phyloP scores from a whole-genome alignment of 1,284 basidiomycete species.

The Chondrostereum purpureum region DNA sequence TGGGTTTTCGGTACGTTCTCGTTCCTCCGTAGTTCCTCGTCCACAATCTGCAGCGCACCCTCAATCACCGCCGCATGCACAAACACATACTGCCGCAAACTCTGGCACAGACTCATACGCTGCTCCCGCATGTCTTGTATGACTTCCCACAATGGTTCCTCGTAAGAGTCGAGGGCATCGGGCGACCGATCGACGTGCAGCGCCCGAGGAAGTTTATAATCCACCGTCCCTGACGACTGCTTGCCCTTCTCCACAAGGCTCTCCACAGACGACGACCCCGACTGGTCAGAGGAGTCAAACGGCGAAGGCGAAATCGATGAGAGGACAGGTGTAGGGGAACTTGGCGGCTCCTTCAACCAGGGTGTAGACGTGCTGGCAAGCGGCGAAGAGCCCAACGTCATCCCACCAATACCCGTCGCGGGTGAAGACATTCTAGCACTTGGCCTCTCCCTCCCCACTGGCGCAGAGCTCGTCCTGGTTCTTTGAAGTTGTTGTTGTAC shows the following conservation, averaged over 20 bases:
- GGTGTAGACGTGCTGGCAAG: constrained; percentile 2
- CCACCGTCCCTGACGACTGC: constrained; percentile 22
- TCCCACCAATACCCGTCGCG: not conserved
- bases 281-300: not conserved
- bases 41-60: constrained; percentile 70
- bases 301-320: not conserved
- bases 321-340: not conserved
- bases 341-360: not conserved
- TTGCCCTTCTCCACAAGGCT: constrained; percentile 1
- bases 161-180: constrained; percentile 51
- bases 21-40: constrained; percentile 54
- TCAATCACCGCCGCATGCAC: constrained; percentile 83
- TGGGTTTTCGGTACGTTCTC: constrained; percentile 19
- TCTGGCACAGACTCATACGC: constrained; percentile 88
- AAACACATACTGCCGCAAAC: constrained; percentile 84
- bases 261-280: not conserved
- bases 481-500: not conserved
- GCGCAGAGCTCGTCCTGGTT: constrained; percentile 3
- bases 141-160: constrained; percentile 71
- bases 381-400: constrained; percentile 8
- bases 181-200: constrained; percentile 52
- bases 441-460: not conserved
- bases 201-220: constrained; percentile 53
- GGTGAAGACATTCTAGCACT: not conserved
- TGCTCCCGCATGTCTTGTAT: constrained; percentile 88